Percentiles rank a stretch among this genome's conserved stretches.
These are phyloP conservation scores for Pseudopithomyces maydicus DNA, from an alignment of 2,329 filamentous ascomycete genomes.

Conservation along the genomic window DNA sequence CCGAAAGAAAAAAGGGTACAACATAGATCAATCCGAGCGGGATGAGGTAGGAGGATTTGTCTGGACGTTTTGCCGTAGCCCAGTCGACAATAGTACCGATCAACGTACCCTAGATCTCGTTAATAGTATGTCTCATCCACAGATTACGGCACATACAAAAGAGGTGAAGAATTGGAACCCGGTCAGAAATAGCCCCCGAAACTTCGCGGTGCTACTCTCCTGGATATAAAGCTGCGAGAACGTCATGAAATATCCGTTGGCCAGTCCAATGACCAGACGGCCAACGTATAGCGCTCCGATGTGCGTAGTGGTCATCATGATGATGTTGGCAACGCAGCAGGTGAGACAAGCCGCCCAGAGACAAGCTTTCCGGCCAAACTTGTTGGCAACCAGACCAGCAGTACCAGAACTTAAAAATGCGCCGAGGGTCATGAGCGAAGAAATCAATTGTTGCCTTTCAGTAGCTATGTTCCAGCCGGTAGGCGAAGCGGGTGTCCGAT, in stretches of 20 bases:
- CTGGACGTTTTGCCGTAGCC: slow-evolving; percentile 45
- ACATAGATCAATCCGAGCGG: slow-evolving; percentile 61
- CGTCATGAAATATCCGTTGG: slow-evolving; percentile 63
- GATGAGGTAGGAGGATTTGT: slow-evolving; percentile 50
- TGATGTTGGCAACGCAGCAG: slow-evolving; percentile 57
- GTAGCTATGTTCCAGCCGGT: slow-evolving; percentile 51
- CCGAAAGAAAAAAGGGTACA: slow-evolving; percentile 47
- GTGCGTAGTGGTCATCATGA: slow-evolving; percentile 62
- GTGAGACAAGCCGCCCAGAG: slow-evolving; percentile 56
- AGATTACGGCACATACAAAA: slow-evolving; percentile 35
- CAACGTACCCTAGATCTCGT: slow-evolving; percentile 36
- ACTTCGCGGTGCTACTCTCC: slow-evolving; percentile 57
- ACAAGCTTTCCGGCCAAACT: slow-evolving; percentile 51
- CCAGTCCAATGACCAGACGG: slow-evolving; percentile 60
- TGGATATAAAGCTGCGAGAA: slow-evolving; percentile 59
- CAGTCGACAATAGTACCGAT: slow-evolving; percentile 60
- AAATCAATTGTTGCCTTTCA: slow-evolving; percentile 52
- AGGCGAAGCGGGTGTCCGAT: slow-evolving; percentile 28
- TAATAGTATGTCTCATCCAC: not conserved
- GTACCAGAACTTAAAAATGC: slow-evolving; percentile 50
- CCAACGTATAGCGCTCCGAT: slow-evolving; percentile 62
- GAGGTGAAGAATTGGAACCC: slow-evolving; percentile 57
- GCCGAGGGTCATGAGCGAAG: slow-evolving; percentile 54
- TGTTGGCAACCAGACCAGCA: slow-evolving; percentile 47
- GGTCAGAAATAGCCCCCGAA: slow-evolving; percentile 55